Evolutionary conservation across 331 rosid species (phyloP).

Genomic region (Spiraea crenata): DNA sequence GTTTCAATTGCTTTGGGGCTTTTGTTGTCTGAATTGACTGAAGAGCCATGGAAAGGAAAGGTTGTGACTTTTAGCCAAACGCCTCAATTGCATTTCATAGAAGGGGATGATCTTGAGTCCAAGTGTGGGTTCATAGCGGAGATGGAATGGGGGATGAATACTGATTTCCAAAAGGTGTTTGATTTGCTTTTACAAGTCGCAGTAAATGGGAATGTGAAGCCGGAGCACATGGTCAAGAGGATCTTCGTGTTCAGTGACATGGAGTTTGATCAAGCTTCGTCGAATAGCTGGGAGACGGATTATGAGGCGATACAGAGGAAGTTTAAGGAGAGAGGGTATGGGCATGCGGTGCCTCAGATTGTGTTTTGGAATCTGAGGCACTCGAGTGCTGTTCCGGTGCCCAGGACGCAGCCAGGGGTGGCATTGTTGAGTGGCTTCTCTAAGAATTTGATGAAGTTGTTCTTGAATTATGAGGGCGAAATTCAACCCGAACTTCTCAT

Average conservation of each 20-base stretch:
- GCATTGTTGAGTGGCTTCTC: constrained; percentile 12
- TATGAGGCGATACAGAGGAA: constrained; percentile 3
- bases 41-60: constrained; percentile 21
- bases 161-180: constrained; percentile 19
- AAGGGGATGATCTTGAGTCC: constrained; percentile 1
- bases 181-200: constrained; percentile 8
- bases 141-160: background rate
- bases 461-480: constrained; percentile 37
- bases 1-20: constrained; percentile 16
- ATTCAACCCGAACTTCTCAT: constrained; percentile 35
- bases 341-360: constrained; percentile 3
- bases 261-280: constrained; percentile 14
- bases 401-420: background rate
- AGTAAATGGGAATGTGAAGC: constrained; percentile 5
- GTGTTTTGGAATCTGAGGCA: constrained; percentile 19
- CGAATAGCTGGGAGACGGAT: background rate
- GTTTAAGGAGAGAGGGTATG: background rate
- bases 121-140: background rate
- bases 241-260: constrained; percentile 13
- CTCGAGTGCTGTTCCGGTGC: background rate
- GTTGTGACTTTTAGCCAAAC: constrained; percentile 6
- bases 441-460: constrained; percentile 33
- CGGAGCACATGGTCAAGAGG: constrained; percentile 18
- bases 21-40: constrained; percentile 17
- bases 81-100: constrained; percentile 2